Percentiles rank a stretch among this genome's conserved stretches.
phyloP scores from a whole-genome alignment of 2,329 filamentous ascomycete species.

The Mycosphaerella sp. region DNA sequence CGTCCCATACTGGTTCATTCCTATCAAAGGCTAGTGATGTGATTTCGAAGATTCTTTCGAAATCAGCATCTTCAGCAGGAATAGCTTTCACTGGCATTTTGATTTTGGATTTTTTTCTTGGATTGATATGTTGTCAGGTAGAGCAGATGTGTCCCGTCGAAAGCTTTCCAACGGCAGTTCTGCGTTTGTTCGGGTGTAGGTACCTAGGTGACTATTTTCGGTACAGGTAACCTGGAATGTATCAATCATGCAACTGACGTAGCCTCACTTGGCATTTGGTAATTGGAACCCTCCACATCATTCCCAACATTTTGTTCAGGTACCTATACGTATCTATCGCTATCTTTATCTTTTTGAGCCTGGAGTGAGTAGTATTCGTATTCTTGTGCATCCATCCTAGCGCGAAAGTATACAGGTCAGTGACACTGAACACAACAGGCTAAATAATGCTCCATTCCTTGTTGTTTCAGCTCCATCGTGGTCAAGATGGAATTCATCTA shows the following conservation, averaged over 20 bases:
- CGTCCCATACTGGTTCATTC: slow-evolving; percentile 28
- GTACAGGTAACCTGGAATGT: background rate
- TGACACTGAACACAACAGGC: no score
- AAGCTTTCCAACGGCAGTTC: background rate
- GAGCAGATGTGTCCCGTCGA: background rate
- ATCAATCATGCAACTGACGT: background rate
- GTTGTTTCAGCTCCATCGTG: no score
- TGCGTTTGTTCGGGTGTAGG: background rate
- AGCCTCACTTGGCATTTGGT: background rate
- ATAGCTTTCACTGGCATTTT: slow-evolving; percentile 3
- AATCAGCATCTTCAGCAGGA: slow-evolving; percentile 28
- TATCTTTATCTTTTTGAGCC: no score
- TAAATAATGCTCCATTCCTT: no score
- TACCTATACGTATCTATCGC: no score
- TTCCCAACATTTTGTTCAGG: no score
- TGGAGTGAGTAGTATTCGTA: no score
- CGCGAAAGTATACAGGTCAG: no score
- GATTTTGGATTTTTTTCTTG: background rate
- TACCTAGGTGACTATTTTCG: no score
- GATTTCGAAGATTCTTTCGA: slow-evolving; percentile 29
- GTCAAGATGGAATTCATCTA: no score
- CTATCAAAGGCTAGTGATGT: slow-evolving; percentile 25
- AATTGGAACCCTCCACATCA: background rate
- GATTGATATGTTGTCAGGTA: background rate
- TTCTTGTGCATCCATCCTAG: no score